These are phyloP conservation scores for Cymbopogon citratus DNA, from an alignment of 176 grass and related monocot species.

Conservation along the genomic window DNA sequence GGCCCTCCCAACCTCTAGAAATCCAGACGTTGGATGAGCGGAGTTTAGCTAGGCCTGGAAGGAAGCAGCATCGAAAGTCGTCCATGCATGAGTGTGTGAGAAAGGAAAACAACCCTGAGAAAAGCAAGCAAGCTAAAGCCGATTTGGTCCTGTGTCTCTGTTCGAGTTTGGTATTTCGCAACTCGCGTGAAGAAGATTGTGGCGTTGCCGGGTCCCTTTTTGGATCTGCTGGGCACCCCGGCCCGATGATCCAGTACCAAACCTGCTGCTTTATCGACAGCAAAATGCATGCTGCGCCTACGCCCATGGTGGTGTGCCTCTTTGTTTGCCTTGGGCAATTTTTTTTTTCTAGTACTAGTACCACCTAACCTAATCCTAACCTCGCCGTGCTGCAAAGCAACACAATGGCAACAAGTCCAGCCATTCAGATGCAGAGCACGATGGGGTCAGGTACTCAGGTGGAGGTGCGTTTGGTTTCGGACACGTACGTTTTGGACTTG, in stretches of 20 bases:
- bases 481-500: no score
- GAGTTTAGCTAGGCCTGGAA: no score
- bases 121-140: not conserved
- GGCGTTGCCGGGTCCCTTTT: conserved; percentile 30
- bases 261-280: conserved; percentile 10
- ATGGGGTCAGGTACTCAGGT: no score
- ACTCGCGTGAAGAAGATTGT: conserved; percentile 38
- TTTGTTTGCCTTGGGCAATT: no score
- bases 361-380: no score
- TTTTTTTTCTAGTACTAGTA: no score
- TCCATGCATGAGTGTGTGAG: not conserved
- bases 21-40: not conserved
- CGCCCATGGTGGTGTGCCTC: no score
- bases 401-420: no score
- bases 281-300: not conserved
- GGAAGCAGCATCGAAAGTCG: not conserved
- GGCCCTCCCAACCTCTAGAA: not conserved
- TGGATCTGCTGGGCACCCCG: not conserved
- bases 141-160: conserved; percentile 29
- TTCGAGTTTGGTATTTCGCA: conserved; percentile 35
- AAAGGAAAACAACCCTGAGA: no score
- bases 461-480: no score
- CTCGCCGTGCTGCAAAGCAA: no score
- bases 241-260: not conserved
- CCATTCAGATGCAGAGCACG: no score